phyloP scores from a whole-genome alignment of 2,329 filamentous ascomycete genomes.

The Eutypella sp. region DNA sequence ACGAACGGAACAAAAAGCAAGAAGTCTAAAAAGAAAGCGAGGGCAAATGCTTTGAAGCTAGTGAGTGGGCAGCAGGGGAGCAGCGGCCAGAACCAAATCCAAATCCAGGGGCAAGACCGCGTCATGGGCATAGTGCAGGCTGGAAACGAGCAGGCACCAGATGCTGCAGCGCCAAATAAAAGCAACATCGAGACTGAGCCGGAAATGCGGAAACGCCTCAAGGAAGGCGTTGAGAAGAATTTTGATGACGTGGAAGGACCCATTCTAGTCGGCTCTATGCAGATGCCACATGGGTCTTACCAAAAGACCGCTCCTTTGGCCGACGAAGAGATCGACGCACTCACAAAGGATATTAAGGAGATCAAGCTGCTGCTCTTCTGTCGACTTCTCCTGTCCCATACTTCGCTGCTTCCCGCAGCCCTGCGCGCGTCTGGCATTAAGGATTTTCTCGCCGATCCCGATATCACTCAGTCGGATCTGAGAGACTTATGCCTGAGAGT shows the following conservation, averaged over 20 bases:
- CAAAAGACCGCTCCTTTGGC: conserved; percentile 33
- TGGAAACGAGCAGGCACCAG: neutral
- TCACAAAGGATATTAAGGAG: conserved; percentile 40
- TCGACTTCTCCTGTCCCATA: conserved; percentile 39
- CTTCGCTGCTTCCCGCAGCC: conserved; percentile 39
- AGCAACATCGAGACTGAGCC: conserved; percentile 38
- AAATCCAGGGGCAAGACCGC: conserved; percentile 8
- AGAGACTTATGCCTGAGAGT: conserved; percentile 43
- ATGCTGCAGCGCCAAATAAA: conserved; percentile 25
- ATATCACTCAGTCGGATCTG: conserved; percentile 37
- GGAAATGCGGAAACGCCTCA: conserved; percentile 34
- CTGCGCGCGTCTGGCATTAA: conserved; percentile 38
- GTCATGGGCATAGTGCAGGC: conserved; percentile 16
- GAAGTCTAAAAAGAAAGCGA: conserved; percentile 29
- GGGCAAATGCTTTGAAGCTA: conserved; percentile 13
- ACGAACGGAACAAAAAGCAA: conserved; percentile 18
- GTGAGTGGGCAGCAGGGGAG: neutral
- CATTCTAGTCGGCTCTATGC: conserved; percentile 27
- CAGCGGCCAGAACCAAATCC: neutral
- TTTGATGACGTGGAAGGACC: conserved; percentile 26
- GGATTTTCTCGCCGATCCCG: conserved; percentile 37
- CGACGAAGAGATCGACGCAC: conserved; percentile 36
- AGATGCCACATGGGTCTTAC: conserved; percentile 23
- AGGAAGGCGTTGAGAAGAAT: conserved; percentile 32
- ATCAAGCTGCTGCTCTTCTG: conserved; percentile 46